phyloP scores from a whole-genome alignment of 176 grass and related monocot genomes.

The Luzula sylvatica region DNA sequence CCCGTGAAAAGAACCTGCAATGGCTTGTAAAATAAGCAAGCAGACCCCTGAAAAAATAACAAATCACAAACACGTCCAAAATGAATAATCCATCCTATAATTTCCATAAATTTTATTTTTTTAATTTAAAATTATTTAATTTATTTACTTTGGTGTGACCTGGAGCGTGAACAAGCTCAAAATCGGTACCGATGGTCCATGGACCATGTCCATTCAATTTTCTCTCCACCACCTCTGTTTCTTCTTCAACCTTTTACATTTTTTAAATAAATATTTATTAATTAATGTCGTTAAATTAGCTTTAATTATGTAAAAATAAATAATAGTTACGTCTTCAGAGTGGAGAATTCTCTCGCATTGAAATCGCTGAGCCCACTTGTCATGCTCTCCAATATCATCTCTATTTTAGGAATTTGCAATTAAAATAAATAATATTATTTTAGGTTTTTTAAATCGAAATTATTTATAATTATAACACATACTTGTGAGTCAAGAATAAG shows the following conservation, averaged over 20 bases:
- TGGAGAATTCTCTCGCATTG: conserved; percentile 77
- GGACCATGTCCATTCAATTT: conserved; percentile 72
- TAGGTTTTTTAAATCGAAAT: conserved; percentile 3
- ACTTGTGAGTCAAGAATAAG: conserved; percentile 83
- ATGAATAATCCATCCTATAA: background rate
- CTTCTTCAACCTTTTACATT: conserved; percentile 24
- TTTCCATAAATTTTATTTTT: too few relatives aligned
- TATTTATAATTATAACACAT: conserved; percentile 10
- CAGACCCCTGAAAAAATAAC: conserved; percentile 58
- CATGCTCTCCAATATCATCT: conserved; percentile 79
- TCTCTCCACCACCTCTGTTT: conserved; percentile 59
- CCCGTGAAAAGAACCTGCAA: conserved; percentile 57
- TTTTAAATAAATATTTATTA: background rate
- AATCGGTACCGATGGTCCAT: conserved; percentile 58
- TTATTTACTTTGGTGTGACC: conserved; percentile 61
- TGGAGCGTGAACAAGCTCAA: conserved; percentile 67
- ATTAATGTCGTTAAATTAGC: background rate
- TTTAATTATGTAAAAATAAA: background rate
- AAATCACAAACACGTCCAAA: background rate
- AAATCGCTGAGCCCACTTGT: conserved; percentile 55
- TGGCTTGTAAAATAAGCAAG: conserved; percentile 60
- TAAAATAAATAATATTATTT: background rate
- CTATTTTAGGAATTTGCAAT: too few relatives aligned
- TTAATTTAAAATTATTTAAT: background rate
- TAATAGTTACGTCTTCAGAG: conserved; percentile 51